phyloP scores from a whole-genome alignment of 1,139 yeast genomes.

The Saccharomycopsis phalli region DNA sequence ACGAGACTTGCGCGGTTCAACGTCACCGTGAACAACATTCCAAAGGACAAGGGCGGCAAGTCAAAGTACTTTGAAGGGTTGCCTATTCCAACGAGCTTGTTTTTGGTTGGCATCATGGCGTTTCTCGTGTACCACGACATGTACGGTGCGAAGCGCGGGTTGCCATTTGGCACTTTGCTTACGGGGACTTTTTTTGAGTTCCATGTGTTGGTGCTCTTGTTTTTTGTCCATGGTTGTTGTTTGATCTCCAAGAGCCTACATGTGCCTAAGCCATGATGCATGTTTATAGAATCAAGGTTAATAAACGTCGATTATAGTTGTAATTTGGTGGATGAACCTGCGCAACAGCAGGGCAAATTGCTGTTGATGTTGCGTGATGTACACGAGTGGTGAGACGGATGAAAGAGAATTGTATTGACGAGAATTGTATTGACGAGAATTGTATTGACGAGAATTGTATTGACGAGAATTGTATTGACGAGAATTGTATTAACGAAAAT shows the following conservation, averaged over 20 bases:
- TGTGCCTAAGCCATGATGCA: slow-evolving; percentile 69
- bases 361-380: no score
- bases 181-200: slow-evolving; percentile 54
- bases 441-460: no score
- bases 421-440: no score
- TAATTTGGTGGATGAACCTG: no score
- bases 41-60: slow-evolving; percentile 79
- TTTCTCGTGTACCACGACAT: slow-evolving; percentile 44
- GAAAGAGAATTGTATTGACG: no score
- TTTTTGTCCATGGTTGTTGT: slow-evolving; percentile 76
- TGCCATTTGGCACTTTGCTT: slow-evolving; percentile 61
- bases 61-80: slow-evolving; percentile 85
- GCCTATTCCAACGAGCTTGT: slow-evolving; percentile 85
- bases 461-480: no score
- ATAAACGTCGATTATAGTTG: no score
- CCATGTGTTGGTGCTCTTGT: slow-evolving; percentile 58
- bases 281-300: not conserved
- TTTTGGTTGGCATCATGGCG: slow-evolving; percentile 68
- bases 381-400: no score
- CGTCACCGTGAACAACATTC: slow-evolving; percentile 85
- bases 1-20: slow-evolving; percentile 92
- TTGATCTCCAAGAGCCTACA: slow-evolving; percentile 79
- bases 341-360: no score
- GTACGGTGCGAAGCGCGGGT: slow-evolving; percentile 28
- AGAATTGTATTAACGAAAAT: no score